Evolutionary conservation across 148 eudicot genomes (phyloP).

Genomic region (Silene conica): DNA sequence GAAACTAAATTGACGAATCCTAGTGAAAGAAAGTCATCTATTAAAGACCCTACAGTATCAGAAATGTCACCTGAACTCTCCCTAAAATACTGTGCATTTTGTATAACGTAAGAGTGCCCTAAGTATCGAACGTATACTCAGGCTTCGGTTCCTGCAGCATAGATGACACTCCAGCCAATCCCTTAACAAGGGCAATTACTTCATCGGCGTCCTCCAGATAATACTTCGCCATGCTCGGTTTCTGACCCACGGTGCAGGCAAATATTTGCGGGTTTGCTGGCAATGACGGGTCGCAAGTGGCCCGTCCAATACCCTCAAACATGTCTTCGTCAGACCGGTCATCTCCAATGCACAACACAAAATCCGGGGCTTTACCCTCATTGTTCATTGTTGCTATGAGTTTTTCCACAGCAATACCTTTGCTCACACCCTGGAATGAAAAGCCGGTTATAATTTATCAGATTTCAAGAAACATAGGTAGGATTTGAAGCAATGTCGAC

Average conservation of each 20-base stretch:
- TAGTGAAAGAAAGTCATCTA: too few relatives aligned
- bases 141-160: not conserved
- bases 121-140: too few relatives aligned
- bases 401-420: slow-evolving; percentile 57
- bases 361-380: slow-evolving; percentile 14
- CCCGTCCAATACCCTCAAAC: slow-evolving; percentile 24
- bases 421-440: slow-evolving; percentile 70
- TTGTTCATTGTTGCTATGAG: slow-evolving; percentile 21
- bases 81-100: too few relatives aligned
- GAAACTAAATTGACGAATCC: too few relatives aligned
- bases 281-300: slow-evolving; percentile 16
- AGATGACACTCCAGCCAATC: slow-evolving; percentile 34
- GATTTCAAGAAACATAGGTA: too few relatives aligned
- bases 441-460: not conserved
- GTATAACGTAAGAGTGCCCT: too few relatives aligned
- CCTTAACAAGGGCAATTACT: slow-evolving; percentile 53
- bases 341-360: slow-evolving; percentile 34
- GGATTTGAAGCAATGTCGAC: too few relatives aligned
- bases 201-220: slow-evolving; percentile 63
- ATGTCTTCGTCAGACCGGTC: slow-evolving; percentile 34
- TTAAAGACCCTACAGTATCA: too few relatives aligned
- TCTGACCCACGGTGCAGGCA: slow-evolving; percentile 78
- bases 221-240: slow-evolving; percentile 78
- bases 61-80: too few relatives aligned
- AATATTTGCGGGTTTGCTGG: slow-evolving; percentile 44